A percentile compares a stretch with the other conserved stretches of the same genome.
Evolutionary conservation across 768 basidiomycete genomes (phyloP).

Genomic region (Leccinum barrowsii): DNA sequence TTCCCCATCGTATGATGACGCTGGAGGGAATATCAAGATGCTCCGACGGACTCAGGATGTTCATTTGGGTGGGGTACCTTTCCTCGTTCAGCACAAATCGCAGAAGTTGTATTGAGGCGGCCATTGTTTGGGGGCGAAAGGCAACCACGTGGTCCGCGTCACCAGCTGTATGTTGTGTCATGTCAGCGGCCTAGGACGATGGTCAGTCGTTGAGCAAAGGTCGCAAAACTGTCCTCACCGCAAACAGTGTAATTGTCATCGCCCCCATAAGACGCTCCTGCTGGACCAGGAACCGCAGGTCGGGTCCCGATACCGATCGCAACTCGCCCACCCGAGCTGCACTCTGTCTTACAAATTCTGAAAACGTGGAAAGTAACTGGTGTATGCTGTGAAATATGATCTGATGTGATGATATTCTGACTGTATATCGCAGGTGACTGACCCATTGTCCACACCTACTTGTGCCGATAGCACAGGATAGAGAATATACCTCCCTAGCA

Average conservation of each 20-base stretch:
- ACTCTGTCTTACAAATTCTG: conserved; percentile 20
- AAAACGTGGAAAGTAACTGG: conserved; percentile 11
- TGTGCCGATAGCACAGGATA: conserved; percentile 32
- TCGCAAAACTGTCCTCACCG: conserved; percentile 23
- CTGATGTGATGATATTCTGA: background rate
- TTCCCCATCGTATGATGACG: conserved; percentile 58
- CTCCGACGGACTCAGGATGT: conserved; percentile 11
- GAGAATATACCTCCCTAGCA: conserved; percentile 56
- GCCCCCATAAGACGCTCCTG: conserved; percentile 33
- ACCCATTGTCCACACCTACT: conserved; percentile 16
- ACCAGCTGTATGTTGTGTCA: conserved; percentile 1
- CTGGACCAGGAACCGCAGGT: conserved; percentile 11
- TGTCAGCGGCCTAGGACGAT: conserved; percentile 22
- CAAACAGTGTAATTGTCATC: conserved; percentile 35
- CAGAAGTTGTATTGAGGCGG: conserved; percentile 44
- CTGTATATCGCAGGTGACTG: conserved; percentile 8
- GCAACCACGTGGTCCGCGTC: conserved; percentile 2
- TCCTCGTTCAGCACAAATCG: conserved; percentile 36
- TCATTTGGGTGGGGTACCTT: conserved; percentile 6
- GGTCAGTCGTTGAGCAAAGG: background rate
- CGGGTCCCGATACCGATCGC: conserved; percentile 2
- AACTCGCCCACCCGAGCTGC: conserved; percentile 15
- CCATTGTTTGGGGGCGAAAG: conserved; percentile 47
- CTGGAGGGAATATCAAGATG: conserved; percentile 41
- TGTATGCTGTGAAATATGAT: conserved; percentile 9